Evolutionary conservation across 1,139 yeast genomes (phyloP).

Genomic region (Pneumocystis jirovecii): DNA sequence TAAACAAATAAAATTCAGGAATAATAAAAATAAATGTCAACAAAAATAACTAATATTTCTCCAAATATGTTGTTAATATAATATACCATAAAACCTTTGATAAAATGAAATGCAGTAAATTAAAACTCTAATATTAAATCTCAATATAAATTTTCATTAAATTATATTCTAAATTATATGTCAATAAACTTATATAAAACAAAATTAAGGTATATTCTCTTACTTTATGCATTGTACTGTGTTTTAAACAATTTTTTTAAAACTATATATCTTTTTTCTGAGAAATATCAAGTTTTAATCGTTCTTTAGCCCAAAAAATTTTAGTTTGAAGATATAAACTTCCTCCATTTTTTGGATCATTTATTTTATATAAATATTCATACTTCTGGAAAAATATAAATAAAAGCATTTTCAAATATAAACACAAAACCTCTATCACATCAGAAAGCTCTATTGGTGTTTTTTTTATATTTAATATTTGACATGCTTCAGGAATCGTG

Average conservation of each 20-base stretch:
- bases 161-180: background rate
- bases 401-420: background rate
- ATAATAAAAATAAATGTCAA: no score
- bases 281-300: conserved; percentile 40
- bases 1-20: background rate
- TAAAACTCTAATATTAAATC: background rate
- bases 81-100: background rate
- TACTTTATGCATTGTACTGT: background rate
- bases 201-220: background rate
- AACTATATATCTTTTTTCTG: background rate
- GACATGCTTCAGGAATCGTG: conserved; percentile 75
- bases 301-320: conserved; percentile 69
- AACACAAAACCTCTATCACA: conserved; percentile 33
- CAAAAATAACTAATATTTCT: background rate
- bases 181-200: background rate
- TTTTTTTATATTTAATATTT: conserved; percentile 66
- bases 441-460: conserved; percentile 39
- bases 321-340: conserved; percentile 85
- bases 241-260: background rate
- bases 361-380: conserved; percentile 70
- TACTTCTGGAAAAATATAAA: conserved; percentile 32
- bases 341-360: conserved; percentile 86
- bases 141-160: background rate
- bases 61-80: background rate
- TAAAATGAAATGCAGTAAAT: background rate